phyloP scores from a whole-genome alignment of 306 rosid species.

The Clitoria ternatea region DNA sequence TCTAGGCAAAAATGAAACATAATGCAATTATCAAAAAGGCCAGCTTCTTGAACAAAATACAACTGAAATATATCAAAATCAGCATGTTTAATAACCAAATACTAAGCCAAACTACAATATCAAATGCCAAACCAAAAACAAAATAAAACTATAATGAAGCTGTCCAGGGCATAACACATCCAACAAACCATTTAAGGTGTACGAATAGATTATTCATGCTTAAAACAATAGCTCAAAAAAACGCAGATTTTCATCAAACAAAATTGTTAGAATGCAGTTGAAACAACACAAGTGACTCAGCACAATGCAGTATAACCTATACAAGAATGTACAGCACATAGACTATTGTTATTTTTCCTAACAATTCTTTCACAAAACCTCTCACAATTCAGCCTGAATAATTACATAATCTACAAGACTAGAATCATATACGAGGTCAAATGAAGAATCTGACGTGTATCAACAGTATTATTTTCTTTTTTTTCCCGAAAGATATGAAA shows the following conservation, averaged over 20 bases:
- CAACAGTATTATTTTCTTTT: too few species aligned
- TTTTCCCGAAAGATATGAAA: too few species aligned
- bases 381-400: too few species aligned
- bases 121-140: background rate
- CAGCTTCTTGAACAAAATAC: background rate
- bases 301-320: background rate
- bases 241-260: background rate
- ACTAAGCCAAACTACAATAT: background rate
- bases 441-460: too few species aligned
- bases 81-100: background rate
- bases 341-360: too few species aligned
- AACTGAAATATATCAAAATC: background rate
- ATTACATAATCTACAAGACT: too few species aligned
- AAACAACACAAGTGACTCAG: background rate
- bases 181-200: background rate
- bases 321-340: too few species aligned
- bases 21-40: background rate
- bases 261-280: background rate
- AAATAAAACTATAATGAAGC: background rate
- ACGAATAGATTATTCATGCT: background rate
- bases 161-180: background rate
- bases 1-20: background rate
- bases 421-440: too few species aligned
- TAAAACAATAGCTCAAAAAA: background rate
- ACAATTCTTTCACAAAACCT: too few species aligned